Conservation (phyloP, 1,284 basidiomycete genomes). For the Boletus semigastroideus region DNA sequence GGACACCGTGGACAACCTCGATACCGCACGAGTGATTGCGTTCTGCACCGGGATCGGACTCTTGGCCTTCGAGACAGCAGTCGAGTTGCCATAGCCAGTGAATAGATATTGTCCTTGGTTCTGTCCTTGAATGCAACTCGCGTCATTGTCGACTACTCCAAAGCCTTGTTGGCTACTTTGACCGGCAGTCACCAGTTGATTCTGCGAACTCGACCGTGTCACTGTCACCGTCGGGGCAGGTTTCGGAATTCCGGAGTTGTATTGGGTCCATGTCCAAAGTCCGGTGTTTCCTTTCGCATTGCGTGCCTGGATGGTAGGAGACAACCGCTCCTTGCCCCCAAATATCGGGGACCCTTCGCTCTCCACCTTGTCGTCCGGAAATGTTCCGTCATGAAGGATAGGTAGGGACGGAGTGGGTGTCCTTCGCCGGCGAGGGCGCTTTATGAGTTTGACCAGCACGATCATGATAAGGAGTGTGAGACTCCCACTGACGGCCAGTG, state of each 20-base stretch:
- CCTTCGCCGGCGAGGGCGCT: slow-evolving; percentile 47
- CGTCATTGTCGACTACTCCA: slow-evolving; percentile 1
- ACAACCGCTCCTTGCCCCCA: slow-evolving; percentile 67
- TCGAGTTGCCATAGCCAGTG: slow-evolving; percentile 18
- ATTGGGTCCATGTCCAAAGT: slow-evolving; percentile 63
- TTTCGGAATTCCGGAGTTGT: slow-evolving; percentile 43
- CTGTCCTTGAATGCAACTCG: slow-evolving; percentile 9
- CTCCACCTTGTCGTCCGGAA: slow-evolving; percentile 43
- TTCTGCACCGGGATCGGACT: slow-evolving; percentile 32
- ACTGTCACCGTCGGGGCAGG: slow-evolving; percentile 30
- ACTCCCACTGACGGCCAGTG: slow-evolving; percentile 55
- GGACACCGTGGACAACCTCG: slow-evolving; percentile 51
- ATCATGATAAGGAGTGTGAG: slow-evolving; percentile 56
- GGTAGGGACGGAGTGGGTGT: slow-evolving; percentile 69
- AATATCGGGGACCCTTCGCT: slow-evolving; percentile 69
- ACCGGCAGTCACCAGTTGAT: slow-evolving; percentile 6
- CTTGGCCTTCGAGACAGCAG: slow-evolving; percentile 22
- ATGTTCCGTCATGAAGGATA: slow-evolving; percentile 56
- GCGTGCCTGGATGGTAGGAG: slow-evolving; percentile 40
- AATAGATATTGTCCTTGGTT: slow-evolving; percentile 26
- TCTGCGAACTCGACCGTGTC: slow-evolving; percentile 25
- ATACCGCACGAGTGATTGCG: slow-evolving; percentile 39
- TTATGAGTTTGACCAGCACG: slow-evolving; percentile 47
- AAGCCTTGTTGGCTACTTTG: slow-evolving; percentile 1
- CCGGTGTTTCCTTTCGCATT: slow-evolving; percentile 35